Base-by-base conservation (phyloP, 2,329 filamentous ascomycete species). In the Pezicula radicicola region DNA sequence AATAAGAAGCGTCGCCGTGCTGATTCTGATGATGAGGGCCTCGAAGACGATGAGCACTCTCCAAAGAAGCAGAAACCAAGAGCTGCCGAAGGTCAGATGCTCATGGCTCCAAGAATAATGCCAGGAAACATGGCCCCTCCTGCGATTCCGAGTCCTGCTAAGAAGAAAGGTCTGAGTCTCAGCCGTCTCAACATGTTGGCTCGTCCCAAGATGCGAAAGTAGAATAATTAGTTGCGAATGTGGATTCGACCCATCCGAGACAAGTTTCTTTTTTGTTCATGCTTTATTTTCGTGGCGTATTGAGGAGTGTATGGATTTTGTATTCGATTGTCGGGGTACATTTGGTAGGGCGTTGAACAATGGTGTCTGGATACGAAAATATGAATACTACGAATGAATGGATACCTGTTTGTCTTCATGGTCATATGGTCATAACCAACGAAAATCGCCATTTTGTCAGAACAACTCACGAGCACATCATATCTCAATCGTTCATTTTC, bases 1-100 rank as follows among this genome's bases (percentile, higher is more conserved):
- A 86, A 82, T 70, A 87, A 87, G 74, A 87, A 85, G 70, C 79
- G 84, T 25, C 76, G 79, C 60, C 76, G 83, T n/a, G 76, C 77
- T 15, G 77, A 70, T 48, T 76, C 75, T 45, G 80, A 83, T 40
- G 79, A 81, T 50, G 81, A 84, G 49, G 77, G 80, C 33, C 74
- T 75, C 0, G 76, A 78, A 47, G 66, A 73, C 43, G 72, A 65
- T 2, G 71, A 76, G 52, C 76, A 79, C 13, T 77, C 76, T 2
- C 70, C 75, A 25, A 87, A 87, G 75, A 85, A 84, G 70, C 75
- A 75, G 37, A 82, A 77, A 69, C 30, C 49, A 7, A 39, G 52
- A 30, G 64, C 48, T 35, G 56, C 60, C 21, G 63, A 62, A 53
- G 63, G 61, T 16, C 52, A 52, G 35, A 61, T 60, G 60, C 57